phyloP scores from a whole-genome alignment of 164 flowering plant species.

The Dillenia suffruticosa region DNA sequence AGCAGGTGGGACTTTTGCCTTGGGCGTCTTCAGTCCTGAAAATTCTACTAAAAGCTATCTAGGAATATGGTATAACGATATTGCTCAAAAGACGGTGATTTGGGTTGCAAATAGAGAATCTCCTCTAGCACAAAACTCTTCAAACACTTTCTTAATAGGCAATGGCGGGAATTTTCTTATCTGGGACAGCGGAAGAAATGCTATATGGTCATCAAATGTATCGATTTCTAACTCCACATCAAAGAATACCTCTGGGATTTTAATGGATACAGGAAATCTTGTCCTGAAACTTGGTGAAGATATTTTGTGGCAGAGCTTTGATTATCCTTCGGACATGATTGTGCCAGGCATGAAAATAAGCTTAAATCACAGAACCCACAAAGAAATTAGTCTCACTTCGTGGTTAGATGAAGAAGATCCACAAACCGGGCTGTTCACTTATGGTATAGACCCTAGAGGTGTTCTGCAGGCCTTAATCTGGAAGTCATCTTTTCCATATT shows the following conservation, averaged over 20 bases:
- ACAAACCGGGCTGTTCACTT: no score
- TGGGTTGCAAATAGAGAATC: conserved; percentile 1
- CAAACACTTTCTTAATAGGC: background rate
- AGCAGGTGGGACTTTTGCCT: background rate
- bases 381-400: no score
- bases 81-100: background rate
- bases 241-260: background rate
- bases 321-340: background rate
- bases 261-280: conserved; percentile 3
- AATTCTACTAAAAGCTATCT: background rate
- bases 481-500: no score
- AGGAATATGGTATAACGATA: background rate
- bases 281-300: background rate
- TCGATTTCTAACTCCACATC: no score
- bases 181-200: background rate
- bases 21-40: background rate
- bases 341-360: background rate
- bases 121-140: background rate
- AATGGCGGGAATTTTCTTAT: background rate
- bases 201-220: background rate
- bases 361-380: background rate
- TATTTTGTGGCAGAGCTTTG: background rate
- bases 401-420: no score
- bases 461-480: no score
- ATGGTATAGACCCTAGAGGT: no score